Evolutionary conservation across 2,329 filamentous ascomycete genomes (phyloP), one percentile per base, ranked within the genome.

Genomic region (Fusarium fujikuroi): DNA sequence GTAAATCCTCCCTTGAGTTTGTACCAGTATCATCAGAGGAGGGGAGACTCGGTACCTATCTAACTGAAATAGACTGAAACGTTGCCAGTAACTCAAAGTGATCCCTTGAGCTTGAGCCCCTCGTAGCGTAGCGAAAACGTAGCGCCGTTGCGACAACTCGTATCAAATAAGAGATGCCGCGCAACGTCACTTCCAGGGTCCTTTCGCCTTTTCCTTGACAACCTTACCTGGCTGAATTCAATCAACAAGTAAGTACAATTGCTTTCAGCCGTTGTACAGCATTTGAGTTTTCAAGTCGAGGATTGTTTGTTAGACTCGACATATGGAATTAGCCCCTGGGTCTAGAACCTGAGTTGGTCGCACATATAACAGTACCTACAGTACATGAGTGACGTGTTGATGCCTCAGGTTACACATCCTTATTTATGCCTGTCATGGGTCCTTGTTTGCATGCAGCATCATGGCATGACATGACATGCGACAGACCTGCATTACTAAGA

Each of bases 381-480:
- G 25, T 36, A 23, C 44, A 21, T 5, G n/a, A n/a, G 43, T 66
- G 66, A 57, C 54, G 44, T 32, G 23, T 34, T 6, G n/a, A 16
- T 69, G 71, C 71, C 71, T 74, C 54, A 74, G 71, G 71, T 60
- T 40, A 32, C 16, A 52, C 5, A 15, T n/a, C 21, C 21, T 19
- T 42, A 36, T 43, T 18, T 42, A 36, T 43, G 42, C 64, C 56
- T 52, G 44, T 62, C 52, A 46, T 61, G 56, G 70, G 70, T 58
- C 65, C 43, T 70, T 25, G 25, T 39, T 70, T 25, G 25, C 30
- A 47, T 66, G 39, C 42, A 19, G 23, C 54, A 56, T 56, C 25
- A 39, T 28, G 49, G 16, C 23, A 32, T 37, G 56, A 46, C 39
- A 25, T 28, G 25, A 43, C 54, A 52, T 36, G 54, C 42, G 8